Percentiles rank a stretch among this genome's conserved stretches.
These are phyloP conservation scores for Penstemon barbatus DNA, from an alignment of 257 asterid genomes.

Conservation along the genomic window DNA sequence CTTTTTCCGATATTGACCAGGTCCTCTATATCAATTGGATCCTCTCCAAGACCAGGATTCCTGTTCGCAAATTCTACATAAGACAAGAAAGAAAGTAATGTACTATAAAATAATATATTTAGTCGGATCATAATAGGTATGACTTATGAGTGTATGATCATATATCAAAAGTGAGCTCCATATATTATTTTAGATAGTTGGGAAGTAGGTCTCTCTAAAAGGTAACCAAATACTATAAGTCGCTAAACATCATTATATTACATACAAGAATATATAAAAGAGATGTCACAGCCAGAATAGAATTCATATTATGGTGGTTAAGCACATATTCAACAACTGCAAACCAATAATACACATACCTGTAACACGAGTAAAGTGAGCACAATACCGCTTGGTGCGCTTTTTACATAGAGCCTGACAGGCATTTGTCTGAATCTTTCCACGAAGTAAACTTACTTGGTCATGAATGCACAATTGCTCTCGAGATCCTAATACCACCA, in stretches of 20 bases:
- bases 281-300: not conserved
- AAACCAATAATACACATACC: constrained; percentile 45
- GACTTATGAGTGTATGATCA: constrained; percentile 1
- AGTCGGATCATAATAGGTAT: constrained; percentile 16
- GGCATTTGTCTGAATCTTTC: constrained; percentile 92
- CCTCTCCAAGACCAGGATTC: constrained; percentile 81
- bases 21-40: constrained; percentile 97
- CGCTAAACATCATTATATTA: not conserved
- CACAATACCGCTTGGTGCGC: constrained; percentile 64
- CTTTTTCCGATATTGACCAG: constrained; percentile 88
- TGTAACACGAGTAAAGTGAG: constrained; percentile 75
- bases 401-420: constrained; percentile 85
- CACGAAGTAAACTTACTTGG: constrained; percentile 73
- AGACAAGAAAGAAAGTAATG: constrained; percentile 1
- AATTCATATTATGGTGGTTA: constrained; percentile 16
- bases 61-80: constrained; percentile 61
- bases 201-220: constrained; percentile 11
- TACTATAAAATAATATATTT: not conserved
- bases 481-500: constrained; percentile 94
- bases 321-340: constrained; percentile 16
- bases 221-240: constrained; percentile 9
- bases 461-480: constrained; percentile 98
- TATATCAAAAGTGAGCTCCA: not conserved
- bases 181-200: constrained; percentile 7
- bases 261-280: constrained; percentile 23